phyloP scores from a whole-genome alignment of 1,139 yeast species.

The Geotrichum restrictum region DNA sequence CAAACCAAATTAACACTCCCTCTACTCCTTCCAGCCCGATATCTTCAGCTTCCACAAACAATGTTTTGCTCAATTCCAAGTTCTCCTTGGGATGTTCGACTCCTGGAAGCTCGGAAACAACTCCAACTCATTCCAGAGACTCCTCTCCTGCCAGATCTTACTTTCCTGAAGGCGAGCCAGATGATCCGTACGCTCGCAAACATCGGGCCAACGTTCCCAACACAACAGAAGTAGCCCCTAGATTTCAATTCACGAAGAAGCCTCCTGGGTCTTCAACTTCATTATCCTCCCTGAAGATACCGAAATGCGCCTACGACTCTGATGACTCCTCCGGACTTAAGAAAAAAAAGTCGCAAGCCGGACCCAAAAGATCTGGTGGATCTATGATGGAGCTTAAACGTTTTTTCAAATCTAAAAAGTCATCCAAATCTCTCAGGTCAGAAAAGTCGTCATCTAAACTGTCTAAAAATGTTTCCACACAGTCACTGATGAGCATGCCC shows the following conservation, averaged over 20 bases:
- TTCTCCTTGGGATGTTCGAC: slow-evolving; percentile 9
- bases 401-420: slow-evolving; percentile 34
- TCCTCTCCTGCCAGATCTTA: slow-evolving; percentile 24
- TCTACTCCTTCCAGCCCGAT: slow-evolving; percentile 11
- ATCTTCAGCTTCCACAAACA: slow-evolving; percentile 16
- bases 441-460: slow-evolving; percentile 20
- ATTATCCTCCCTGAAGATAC: slow-evolving; percentile 8
- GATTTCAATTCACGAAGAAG: slow-evolving; percentile 37
- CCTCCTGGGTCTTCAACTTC: slow-evolving; percentile 12
- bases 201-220: slow-evolving; percentile 34
- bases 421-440: slow-evolving; percentile 12
- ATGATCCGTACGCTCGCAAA: slow-evolving; percentile 38
- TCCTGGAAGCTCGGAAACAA: slow-evolving; percentile 7
- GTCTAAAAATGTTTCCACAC: slow-evolving; percentile 22
- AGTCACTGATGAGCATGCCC: slow-evolving; percentile 34
- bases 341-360: slow-evolving; percentile 14
- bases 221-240: slow-evolving; percentile 36
- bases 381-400: slow-evolving; percentile 42
- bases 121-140: slow-evolving; percentile 25
- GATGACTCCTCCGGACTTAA: slow-evolving; percentile 19
- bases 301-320: slow-evolving; percentile 16
- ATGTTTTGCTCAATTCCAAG: slow-evolving; percentile 13
- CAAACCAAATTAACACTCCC: not conserved
- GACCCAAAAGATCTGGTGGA: slow-evolving; percentile 30
- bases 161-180: slow-evolving; percentile 32